phyloP scores from a whole-genome alignment of 2,329 filamentous ascomycete genomes.

The Sarocladiaceae sp. region DNA sequence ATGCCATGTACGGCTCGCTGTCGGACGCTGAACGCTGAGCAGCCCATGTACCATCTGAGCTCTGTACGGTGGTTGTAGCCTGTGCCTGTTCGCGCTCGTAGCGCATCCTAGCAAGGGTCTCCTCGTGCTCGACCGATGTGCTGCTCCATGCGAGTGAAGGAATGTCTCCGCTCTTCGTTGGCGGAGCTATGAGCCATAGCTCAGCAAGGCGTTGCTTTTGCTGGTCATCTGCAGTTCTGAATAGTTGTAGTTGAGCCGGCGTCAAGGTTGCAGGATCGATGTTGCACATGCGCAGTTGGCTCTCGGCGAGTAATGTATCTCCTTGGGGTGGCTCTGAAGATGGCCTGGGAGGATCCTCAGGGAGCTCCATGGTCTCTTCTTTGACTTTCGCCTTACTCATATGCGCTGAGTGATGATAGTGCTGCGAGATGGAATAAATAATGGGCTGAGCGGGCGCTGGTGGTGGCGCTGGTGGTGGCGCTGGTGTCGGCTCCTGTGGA shows the following conservation, averaged over 20 bases:
- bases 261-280: slow-evolving; percentile 66
- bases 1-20: slow-evolving; percentile 77
- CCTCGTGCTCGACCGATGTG: slow-evolving; percentile 51
- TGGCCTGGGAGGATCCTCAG: slow-evolving; percentile 33
- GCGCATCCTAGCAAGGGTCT: slow-evolving; percentile 52
- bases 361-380: slow-evolving; percentile 15
- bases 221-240: slow-evolving; percentile 64
- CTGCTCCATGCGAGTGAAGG: slow-evolving; percentile 45
- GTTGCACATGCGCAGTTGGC: slow-evolving; percentile 57
- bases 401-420: slow-evolving; percentile 79
- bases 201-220: slow-evolving; percentile 73
- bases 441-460: slow-evolving; percentile 38
- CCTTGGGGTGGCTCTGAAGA: slow-evolving; percentile 45
- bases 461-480: slow-evolving; percentile 18
- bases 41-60: slow-evolving; percentile 46
- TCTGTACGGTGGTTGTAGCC: slow-evolving; percentile 48
- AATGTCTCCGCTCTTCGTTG: slow-evolving; percentile 49
- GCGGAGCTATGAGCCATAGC: slow-evolving; percentile 78
- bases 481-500: slow-evolving; percentile 21
- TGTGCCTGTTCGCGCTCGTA: slow-evolving; percentile 40
- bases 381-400: slow-evolving; percentile 26
- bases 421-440: slow-evolving; percentile 69
- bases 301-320: slow-evolving; percentile 45
- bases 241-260: slow-evolving; percentile 69
- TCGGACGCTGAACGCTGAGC: slow-evolving; percentile 31